Evolutionary conservation across 2,329 filamentous ascomycete species (phyloP), one percentile per base, ranked within the genome.

Genomic region (Lecanicillium sp.): DNA sequence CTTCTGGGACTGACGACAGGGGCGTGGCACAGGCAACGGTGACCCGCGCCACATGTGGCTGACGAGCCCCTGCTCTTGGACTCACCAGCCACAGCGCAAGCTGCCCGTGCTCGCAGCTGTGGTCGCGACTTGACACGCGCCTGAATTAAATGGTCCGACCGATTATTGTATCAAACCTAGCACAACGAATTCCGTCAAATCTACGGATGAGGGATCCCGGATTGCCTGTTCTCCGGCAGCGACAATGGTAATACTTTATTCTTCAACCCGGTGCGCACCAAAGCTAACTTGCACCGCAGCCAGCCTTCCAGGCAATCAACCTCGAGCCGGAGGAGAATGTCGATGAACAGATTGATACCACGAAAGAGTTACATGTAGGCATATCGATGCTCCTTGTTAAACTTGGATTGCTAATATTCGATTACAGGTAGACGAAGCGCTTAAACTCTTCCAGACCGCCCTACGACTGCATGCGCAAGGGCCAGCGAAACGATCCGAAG

Each of bases 301-400:
- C 75, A 49, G 73, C 78, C 52, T 97, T 94, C 66, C 79, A 83
- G 53, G 87, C 90, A 38, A 80, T 96, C 61, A 98, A 98, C 59
- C 78, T 97, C 63, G 89, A 96, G 62, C 84, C 87, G 9, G 92
- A 96, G 64, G 87, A 94, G 55, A 86, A 87, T 42, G 70, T 83
- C 47, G 88, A 95, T 56, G 87, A 94, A 52, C 89, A 96, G 62
- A 70, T 95, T 54, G 92, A 98, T 59, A 88, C 92, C 53, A 95
- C 89, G 25, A 92, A 90, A 59, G 90, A 97, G 61, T 80, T 98
- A 37, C 89, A 95, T 54, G 76, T 78, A 47, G 33, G 60, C 12
- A 15, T 17, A 7, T 33, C n/a, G 13, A 15, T 9, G 12, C 17
- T 3, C 10, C n/a, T 8, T 12, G 51, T 18, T 13, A 4, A 14